Base-by-base conservation (phyloP, 495 filamentous ascomycete genomes). In the Darksidea phi region DNA sequence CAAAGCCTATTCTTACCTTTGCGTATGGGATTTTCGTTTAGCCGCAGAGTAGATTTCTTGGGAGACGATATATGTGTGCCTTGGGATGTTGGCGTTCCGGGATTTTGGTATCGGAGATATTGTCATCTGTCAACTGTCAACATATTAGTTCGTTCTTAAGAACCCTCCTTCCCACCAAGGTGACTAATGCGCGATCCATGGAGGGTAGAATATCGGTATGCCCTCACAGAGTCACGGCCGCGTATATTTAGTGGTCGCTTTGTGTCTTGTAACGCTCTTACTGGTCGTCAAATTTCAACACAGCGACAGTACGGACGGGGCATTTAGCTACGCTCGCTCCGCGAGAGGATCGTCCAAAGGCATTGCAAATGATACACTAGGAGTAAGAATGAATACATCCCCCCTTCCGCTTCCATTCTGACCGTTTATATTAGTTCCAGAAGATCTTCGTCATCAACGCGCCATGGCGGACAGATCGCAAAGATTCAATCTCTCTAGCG, bases 361-460 rank as follows among this genome's bases (percentile, higher is more conserved):
- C 48, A 59, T 64, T 34, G 47, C 24, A 1, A 64, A 64, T 20
- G 48, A 54, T 6, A 64, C 61, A 2, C 38, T 64, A 13, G 61
- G 61, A 20, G 60, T 63, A 46, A 32, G 60, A n/a, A n/a, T n/a
- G n/a, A n/a, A n/a, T n/a, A n/a, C n/a, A n/a, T n/a, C n/a, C n/a
- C n/a, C n/a, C n/a, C n/a, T n/a, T n/a, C n/a, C n/a, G n/a, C n/a
- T n/a, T n/a, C n/a, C n/a, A n/a, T n/a, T n/a, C n/a, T n/a, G n/a
- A n/a, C n/a, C n/a, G n/a, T n/a, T n/a, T n/a, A n/a, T n/a, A n/a
- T n/a, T n/a, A 69, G 67, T 70, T 70, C 38, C 32, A 70, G 46
- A 61, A 64, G 15, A 64, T 67, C 23, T 58, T 67, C 54, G 46
- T 63, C 25, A 57, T 70, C 38, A 57, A 57, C 42, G 52, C 50